These are phyloP conservation scores for Cercophora sp. DNA, from an alignment of 495 filamentous ascomycete genomes.

Conservation along the genomic window DNA sequence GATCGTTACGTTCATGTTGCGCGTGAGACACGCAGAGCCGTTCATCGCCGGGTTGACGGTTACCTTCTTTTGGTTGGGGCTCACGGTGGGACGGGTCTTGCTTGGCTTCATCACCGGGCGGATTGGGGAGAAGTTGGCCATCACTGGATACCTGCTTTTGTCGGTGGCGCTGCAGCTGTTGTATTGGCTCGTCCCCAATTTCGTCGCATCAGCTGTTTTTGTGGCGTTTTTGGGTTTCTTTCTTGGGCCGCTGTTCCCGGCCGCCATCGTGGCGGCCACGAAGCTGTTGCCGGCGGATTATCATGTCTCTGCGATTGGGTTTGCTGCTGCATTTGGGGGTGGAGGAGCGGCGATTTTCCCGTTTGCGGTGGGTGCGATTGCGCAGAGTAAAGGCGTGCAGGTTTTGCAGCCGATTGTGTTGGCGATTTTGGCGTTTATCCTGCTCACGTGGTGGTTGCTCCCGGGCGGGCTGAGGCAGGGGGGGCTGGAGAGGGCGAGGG, in stretches of 20 bases:
- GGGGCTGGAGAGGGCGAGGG: conserved; percentile 32
- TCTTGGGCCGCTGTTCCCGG: conserved; percentile 77
- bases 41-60: conserved; percentile 74
- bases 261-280: conserved; percentile 71
- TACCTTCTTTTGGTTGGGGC: conserved; percentile 85
- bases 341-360: conserved; percentile 76
- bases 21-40: conserved; percentile 65
- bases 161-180: conserved; percentile 68
- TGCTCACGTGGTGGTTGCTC: conserved; percentile 49
- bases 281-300: conserved; percentile 74
- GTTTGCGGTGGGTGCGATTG: conserved; percentile 81
- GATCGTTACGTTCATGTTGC: conserved; percentile 84
- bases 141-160: conserved; percentile 56
- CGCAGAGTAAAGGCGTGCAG: conserved; percentile 71
- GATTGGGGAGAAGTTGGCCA: conserved; percentile 68
- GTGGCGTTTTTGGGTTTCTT: conserved; percentile 74
- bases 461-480: conserved; percentile 29
- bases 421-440: conserved; percentile 57
- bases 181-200: conserved; percentile 78
- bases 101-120: conserved; percentile 64
- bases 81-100: conserved; percentile 70
- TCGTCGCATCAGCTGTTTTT: conserved; percentile 67
- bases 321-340: conserved; percentile 77
- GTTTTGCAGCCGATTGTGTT: conserved; percentile 75
- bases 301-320: conserved; percentile 79